Percentiles rank a stretch among this genome's conserved stretches.
phyloP scores from a whole-genome alignment of 208 protist genomes.

The Trypanosoma lewisi region DNA sequence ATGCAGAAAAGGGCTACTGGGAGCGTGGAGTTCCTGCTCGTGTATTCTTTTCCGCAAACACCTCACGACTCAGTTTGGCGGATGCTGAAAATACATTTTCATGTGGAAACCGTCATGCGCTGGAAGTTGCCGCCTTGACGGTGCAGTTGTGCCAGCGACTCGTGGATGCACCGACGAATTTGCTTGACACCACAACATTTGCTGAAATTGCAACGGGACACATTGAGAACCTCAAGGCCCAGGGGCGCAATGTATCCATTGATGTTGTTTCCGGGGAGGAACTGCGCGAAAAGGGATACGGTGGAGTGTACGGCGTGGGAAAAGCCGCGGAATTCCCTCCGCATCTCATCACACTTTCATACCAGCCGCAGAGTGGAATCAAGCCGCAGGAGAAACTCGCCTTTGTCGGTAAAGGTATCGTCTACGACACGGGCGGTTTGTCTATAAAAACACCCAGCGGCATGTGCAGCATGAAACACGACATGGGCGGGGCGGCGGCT shows the following conservation, averaged over 20 bases:
- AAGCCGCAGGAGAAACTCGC: slow-evolving; percentile 58
- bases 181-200: slow-evolving; percentile 85
- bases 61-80: slow-evolving; percentile 14
- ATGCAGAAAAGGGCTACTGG: slow-evolving; percentile 44
- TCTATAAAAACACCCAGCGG: slow-evolving; percentile 66
- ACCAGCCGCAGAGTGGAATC: slow-evolving; percentile 55
- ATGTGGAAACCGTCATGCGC: slow-evolving; percentile 21
- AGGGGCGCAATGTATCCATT: slow-evolving; percentile 31
- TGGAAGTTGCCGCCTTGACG: slow-evolving; percentile 29
- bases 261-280: slow-evolving; percentile 72
- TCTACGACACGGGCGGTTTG: slow-evolving; percentile 92
- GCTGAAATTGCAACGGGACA: slow-evolving; percentile 62
- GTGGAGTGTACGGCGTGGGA: slow-evolving; percentile 77
- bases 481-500: slow-evolving; percentile 89
- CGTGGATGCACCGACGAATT: slow-evolving; percentile 79
- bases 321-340: slow-evolving; percentile 86
- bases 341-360: slow-evolving; percentile 74
- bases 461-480: slow-evolving; percentile 92
- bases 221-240: slow-evolving; percentile 31
- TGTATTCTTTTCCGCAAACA: slow-evolving; percentile 38
- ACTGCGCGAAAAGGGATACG: slow-evolving; percentile 81
- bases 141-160: slow-evolving; percentile 82
- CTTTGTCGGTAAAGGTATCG: slow-evolving; percentile 91
- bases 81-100: slow-evolving; percentile 22
- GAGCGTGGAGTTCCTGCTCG: slow-evolving; percentile 32